Base-by-base conservation (phyloP, 306 rosid genomes). In the Quercus glauca region DNA sequence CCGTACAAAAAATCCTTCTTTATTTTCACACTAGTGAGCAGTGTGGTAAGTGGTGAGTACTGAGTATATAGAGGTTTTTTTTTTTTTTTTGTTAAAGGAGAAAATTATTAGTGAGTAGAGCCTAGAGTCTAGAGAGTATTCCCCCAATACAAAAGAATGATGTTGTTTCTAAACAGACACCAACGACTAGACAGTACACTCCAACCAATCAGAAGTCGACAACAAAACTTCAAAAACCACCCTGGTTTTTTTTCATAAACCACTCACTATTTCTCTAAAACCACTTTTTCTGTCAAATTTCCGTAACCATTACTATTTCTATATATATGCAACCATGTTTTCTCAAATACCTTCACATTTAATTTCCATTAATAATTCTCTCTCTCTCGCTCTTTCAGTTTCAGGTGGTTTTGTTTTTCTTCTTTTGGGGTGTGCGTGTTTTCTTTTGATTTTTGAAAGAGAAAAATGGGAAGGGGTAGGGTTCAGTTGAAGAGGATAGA, bases 391-490 rank as follows among this genome's bases (percentile, higher is more conserved):
- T 79, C 43, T 70, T 31, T 19, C n/a, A 61, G 78, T 57, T 82
- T 65, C 69, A 13, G 69, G 69, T 65, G 55, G 53, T 63, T 69
- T 29, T 49, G 17, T 13, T 55, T 77, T 52, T 51, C 74, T 28
- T 60, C 77, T 77, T 76, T 68, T 4, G 43, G 56, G 49, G 72
- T 12, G 45, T 59, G 14, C 23, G 6, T 59, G 20, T 74, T 67
- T 37, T 17, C 56, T 31, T 25, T 55, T n/a, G 25, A 43, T 11
- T 17, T 74, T 19, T 29, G 61, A 14, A 20, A 55, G 12, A 35
- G 2, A 26, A 76, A 11, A 8, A 92, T 94, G 98, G 98, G 98
- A 35, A 92, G 98, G 73, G 96, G 97, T 87, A 92, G 94, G 92
- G 97, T 94, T 82, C 86, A 92, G 84, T 56, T 94, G 83, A 94